Percentiles rank a stretch among this genome's conserved stretches.
These are phyloP conservation scores for Populus ilicifolia DNA, from an alignment of 345 rosid genomes.

Conservation along the genomic window DNA sequence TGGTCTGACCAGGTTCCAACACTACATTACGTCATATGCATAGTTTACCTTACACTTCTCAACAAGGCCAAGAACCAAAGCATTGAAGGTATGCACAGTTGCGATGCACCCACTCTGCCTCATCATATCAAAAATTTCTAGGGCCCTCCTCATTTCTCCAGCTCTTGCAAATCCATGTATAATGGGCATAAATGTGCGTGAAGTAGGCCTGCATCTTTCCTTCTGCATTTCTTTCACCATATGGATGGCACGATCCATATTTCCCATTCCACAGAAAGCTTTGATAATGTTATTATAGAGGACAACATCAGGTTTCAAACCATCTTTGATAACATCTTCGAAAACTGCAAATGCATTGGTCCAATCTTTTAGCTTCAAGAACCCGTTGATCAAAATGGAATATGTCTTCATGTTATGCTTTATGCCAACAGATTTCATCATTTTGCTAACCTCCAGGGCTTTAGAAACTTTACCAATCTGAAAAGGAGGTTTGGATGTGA, in stretches of 20 bases:
- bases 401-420: conserved; percentile 91
- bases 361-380: conserved; percentile 88
- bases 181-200: conserved; percentile 89
- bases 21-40: not conserved
- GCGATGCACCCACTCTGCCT: conserved; percentile 90
- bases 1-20: not conserved
- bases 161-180: conserved; percentile 76
- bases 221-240: conserved; percentile 87
- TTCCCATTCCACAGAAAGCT: conserved; percentile 98
- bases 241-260: conserved; percentile 81
- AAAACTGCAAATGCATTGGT: conserved; percentile 83
- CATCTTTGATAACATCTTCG: conserved; percentile 72
- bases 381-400: conserved; percentile 93
- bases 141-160: conserved; percentile 74
- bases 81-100: conserved; percentile 85
- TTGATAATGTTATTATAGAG: conserved; percentile 77
- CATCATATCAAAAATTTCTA: conserved; percentile 86
- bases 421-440: conserved; percentile 69
- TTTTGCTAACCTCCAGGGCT: conserved; percentile 76
- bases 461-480: conserved; percentile 83
- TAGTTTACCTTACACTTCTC: conserved; percentile 77
- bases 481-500: conserved; percentile 7
- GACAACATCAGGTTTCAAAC: conserved; percentile 81
- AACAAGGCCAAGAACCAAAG: conserved; percentile 82
- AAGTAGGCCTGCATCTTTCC: conserved; percentile 72